Base-by-base conservation (phyloP, 78 protist species). In the Tieghemostelium lacteum region DNA sequence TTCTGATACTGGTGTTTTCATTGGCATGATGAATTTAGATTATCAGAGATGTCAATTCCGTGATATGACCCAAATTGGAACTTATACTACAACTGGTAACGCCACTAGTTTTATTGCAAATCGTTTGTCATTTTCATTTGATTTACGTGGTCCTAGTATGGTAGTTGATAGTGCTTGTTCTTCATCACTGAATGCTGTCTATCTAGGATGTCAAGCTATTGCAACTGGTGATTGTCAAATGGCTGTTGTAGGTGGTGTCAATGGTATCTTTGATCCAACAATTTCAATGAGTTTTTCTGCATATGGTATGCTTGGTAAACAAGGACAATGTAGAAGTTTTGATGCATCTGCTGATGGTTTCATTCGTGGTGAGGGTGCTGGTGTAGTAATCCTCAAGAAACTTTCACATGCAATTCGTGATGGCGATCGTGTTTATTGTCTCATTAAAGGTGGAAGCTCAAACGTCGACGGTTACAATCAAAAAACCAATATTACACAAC, bases 81-180 rank as follows among this genome's bases (percentile, higher is more conserved):
- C 93, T 0, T 71, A 76, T 8, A 33, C 91, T 0, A 71, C 73
- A 37, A 33, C 92, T 12, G 95, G 95, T 19, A 54, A 52, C 8
- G 42, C 71, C 42, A 60, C 29, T 26, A 31, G 92, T n/a, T 64
- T 96, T 19, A 67, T 77, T 26, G 7, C 96, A 2, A 94, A 93
- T 83, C 73, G 98, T 6, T 19, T 97, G 0, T 86, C 98, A 19
- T 97, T 85, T 39, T 39, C 58, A 6, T 71, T 93, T 49, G 96
- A 94, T 57, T 86, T 96, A 16, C 22, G 49, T 26, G 98, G 98
- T 16, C 98, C 98, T 2, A 69, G 94, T 0, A 7, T 97, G 26
- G 28, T 95, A 0, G 28, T 96, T 19, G 98, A 97, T 66, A 95
- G 98, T 19, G 98, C 98, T 16, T 97, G 98, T 85, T 85, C 96